These are phyloP conservation scores for Marchantia paleacea DNA, from an alignment of 225 moss, liverwort and hornwort genomes.

Conservation along the genomic window DNA sequence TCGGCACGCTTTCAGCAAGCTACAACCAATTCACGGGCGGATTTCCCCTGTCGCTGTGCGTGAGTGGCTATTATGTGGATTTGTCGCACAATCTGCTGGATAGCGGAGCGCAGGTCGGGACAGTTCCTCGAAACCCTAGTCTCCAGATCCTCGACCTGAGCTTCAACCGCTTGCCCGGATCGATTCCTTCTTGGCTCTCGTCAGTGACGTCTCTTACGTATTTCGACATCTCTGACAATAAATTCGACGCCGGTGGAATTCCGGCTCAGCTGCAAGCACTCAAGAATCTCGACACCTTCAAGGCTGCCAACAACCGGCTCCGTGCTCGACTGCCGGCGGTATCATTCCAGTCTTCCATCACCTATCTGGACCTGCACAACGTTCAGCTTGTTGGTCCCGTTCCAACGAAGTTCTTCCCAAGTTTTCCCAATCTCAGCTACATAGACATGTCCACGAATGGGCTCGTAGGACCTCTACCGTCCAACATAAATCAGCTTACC, in stretches of 20 bases:
- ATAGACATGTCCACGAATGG: constrained; percentile 26
- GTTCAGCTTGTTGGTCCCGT: constrained; percentile 20
- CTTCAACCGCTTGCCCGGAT: constrained; percentile 24
- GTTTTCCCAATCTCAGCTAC: background rate
- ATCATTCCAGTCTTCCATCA: constrained; percentile 2
- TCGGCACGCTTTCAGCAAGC: constrained; percentile 20
- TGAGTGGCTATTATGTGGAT: constrained; percentile 2
- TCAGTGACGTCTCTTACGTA: background rate
- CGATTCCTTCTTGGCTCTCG: constrained; percentile 24
- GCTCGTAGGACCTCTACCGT: constrained; percentile 16
- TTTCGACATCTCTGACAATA: constrained; percentile 32
- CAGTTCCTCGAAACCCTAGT: background rate
- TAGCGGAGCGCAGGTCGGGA: constrained; percentile 21
- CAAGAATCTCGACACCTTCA: constrained; percentile 1
- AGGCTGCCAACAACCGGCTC: constrained; percentile 27
- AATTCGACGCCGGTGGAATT: constrained; percentile 15
- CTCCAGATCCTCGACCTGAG: constrained; percentile 12
- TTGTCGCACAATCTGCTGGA: constrained; percentile 27
- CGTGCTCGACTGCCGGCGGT: constrained; percentile 17
- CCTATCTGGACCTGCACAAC: constrained; percentile 15
- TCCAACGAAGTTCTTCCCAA: constrained; percentile 18
- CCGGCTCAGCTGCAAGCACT: constrained; percentile 12
- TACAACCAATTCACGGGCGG: constrained; percentile 24
- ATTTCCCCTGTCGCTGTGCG: constrained; percentile 23
- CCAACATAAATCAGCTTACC: constrained; percentile 13